Base-by-base conservation (phyloP, 2,329 filamentous ascomycete species). In the Penicillium sp. region DNA sequence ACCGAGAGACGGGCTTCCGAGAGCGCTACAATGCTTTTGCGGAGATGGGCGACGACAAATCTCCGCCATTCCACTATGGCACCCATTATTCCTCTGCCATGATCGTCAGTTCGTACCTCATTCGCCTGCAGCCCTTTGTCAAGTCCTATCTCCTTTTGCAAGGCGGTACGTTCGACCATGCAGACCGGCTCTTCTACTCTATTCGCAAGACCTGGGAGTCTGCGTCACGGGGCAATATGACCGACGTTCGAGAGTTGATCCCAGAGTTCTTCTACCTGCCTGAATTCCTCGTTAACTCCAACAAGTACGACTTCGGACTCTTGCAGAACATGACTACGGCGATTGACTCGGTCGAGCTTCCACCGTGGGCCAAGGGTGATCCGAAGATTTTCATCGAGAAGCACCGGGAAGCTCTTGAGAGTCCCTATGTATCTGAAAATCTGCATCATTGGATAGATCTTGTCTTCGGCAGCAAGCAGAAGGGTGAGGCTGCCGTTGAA, bases 71-170 rank as follows among this genome's bases (percentile, higher is more conserved):
- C 75, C 95, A 99, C 75, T 99, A 98, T 69, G 95, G 95, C 19
- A 99, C 96, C 0, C 96, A 99, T 75, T 99, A 99, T 76, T 98
- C 95, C 1, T 98, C 95, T 2, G 95, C 95, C 8, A 99, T 98
- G 95, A 97, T 97, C 62, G 95, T 99, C 7, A 93, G 93, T 13
- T 97, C 93, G 0, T 99, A 97, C 72, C 85, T 99, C 44, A 97
- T 99, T 71, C 90, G 95, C 19, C 84, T 99, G 17, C 94, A 97
- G 55, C 95, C 95, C 0, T 99, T 98, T 75, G 94, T 97, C 26
- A 92, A 98, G 70, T 97, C 95, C 0, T 98, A 96, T 73, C 87
- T 98, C 22, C 82, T 98, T 9, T 85, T 99, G 1, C 95, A 99
- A 76, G 95, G 95, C n/a, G 94, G 94, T 5, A 92, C 87, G 42